Evolutionary conservation across 179 eudicot genomes (phyloP).

Genomic region (Spinacia oleracea): DNA sequence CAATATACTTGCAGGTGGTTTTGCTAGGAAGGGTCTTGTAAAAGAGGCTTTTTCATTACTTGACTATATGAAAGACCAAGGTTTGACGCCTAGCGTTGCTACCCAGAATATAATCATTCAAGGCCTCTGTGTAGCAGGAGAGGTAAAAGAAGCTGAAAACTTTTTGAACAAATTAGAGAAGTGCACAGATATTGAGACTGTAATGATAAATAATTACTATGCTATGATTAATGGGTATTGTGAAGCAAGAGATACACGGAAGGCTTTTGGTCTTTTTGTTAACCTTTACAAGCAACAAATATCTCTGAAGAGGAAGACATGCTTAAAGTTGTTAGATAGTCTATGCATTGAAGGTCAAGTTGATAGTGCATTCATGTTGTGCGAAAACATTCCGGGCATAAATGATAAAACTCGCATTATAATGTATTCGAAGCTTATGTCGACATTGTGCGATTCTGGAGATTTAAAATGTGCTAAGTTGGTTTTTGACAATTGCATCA

Average conservation of each 20-base stretch:
- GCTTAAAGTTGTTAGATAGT: slow-evolving; percentile 45
- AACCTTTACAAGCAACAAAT: slow-evolving; percentile 38
- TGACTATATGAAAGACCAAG: slow-evolving; percentile 47
- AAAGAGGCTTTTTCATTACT: slow-evolving; percentile 35
- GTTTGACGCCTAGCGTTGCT: slow-evolving; percentile 40
- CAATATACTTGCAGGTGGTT: slow-evolving; percentile 58
- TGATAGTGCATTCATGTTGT: slow-evolving; percentile 44
- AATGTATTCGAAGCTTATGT: slow-evolving; percentile 48
- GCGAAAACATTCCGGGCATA: slow-evolving; percentile 34
- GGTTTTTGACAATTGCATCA: slow-evolving; percentile 50
- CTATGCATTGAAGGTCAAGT: slow-evolving; percentile 55
- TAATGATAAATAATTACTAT: slow-evolving; percentile 52
- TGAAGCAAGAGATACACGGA: slow-evolving; percentile 34
- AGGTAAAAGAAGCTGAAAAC: slow-evolving; percentile 62
- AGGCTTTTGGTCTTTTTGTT: slow-evolving; percentile 45
- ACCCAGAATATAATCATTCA: slow-evolving; percentile 56
- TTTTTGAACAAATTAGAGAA: slow-evolving; percentile 45
- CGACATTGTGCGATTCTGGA: slow-evolving; percentile 54
- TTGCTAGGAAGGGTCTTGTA: slow-evolving; percentile 44
- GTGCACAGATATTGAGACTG: slow-evolving; percentile 40
- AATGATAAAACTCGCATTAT: slow-evolving; percentile 39
- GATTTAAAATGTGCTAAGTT: slow-evolving; percentile 49
- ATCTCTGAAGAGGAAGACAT: slow-evolving; percentile 33
- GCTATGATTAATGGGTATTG: slow-evolving; percentile 65
- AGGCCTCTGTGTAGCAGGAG: slow-evolving; percentile 55